These are phyloP conservation scores for Aureobasidium melanogenum DNA, from an alignment of 2,329 filamentous ascomycete species.

Conservation along the genomic window DNA sequence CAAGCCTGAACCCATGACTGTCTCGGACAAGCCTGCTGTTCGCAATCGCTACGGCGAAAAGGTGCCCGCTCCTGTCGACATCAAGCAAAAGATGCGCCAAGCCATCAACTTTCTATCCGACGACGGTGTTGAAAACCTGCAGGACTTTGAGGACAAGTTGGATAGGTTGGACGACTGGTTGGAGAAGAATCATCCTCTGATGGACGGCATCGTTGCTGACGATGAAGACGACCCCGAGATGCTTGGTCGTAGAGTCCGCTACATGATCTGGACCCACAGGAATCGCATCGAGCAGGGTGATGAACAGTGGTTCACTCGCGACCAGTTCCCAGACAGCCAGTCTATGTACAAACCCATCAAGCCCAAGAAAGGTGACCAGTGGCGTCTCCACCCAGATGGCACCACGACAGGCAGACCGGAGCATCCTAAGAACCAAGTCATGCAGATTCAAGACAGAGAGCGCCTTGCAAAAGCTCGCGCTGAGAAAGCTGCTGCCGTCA, in stretches of 20 bases:
- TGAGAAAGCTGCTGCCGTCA: neutral
- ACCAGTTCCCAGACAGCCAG: neutral
- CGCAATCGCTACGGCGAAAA: constrained; percentile 5
- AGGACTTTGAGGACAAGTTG: neutral
- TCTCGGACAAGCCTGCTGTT: constrained; percentile 5
- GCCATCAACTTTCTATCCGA: constrained; percentile 7
- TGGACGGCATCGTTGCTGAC: neutral
- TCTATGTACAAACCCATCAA: neutral
- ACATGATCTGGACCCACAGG: neutral
- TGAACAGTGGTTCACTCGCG: neutral
- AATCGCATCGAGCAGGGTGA: neutral
- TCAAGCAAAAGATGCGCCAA: neutral
- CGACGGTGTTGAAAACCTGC: constrained; percentile 5
- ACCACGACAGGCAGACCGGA: neutral
- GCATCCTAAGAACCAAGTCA: neutral
- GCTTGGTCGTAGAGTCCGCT: neutral
- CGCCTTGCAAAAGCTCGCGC: neutral
- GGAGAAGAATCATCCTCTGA: neutral
- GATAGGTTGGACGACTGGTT: neutral
- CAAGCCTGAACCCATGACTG: neutral
- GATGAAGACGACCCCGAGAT: neutral
- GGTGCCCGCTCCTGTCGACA: neutral
- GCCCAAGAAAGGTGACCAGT: neutral
- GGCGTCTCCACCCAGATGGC: neutral
- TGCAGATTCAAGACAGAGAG: neutral